phyloP scores from a whole-genome alignment of 495 filamentous ascomycete species.

The Tricharina praecox region DNA sequence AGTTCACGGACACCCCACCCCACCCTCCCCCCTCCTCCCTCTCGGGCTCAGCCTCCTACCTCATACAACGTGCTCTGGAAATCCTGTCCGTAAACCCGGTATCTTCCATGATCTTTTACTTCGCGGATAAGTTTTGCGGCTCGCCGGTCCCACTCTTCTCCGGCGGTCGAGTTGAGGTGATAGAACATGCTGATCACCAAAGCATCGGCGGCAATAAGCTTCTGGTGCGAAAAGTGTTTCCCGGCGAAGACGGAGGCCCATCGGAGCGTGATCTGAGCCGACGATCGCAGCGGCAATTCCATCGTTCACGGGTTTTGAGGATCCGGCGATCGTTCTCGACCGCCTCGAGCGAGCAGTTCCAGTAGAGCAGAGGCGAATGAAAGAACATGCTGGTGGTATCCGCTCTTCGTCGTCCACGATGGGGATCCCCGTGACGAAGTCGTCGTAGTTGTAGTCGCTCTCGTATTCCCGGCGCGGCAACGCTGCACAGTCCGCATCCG shows the following conservation, averaged over 20 bases:
- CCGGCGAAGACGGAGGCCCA: slow-evolving; percentile 62
- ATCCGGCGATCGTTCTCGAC: slow-evolving; percentile 43
- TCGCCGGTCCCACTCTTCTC: slow-evolving; percentile 40
- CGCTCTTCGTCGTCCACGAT: no score
- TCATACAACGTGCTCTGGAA: slow-evolving; percentile 44
- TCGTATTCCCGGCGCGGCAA: not conserved
- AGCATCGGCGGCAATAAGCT: slow-evolving; percentile 49
- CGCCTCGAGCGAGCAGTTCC: slow-evolving; percentile 42
- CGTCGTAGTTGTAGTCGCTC: not conserved
- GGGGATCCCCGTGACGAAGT: no score
- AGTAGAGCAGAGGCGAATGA: slow-evolving; percentile 59
- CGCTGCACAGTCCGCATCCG: slow-evolving; percentile 8
- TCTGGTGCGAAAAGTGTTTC: slow-evolving; percentile 45
- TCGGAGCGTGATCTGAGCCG: slow-evolving; percentile 49
- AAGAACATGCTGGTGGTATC: slow-evolving; percentile 34
- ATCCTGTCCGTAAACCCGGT: slow-evolving; percentile 42
- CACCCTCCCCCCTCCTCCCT: no score
- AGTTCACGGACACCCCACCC: no score
- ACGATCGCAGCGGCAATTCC: slow-evolving; percentile 36
- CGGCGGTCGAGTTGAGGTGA: slow-evolving; percentile 39
- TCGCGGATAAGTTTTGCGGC: slow-evolving; percentile 33
- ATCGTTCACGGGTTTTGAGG: slow-evolving; percentile 45
- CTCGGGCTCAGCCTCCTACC: no score
- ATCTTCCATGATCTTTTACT: slow-evolving; percentile 30
- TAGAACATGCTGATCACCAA: slow-evolving; percentile 58